Evolutionary conservation across 1,139 yeast genomes (phyloP).

Genomic region (Suhomyces maxii): DNA sequence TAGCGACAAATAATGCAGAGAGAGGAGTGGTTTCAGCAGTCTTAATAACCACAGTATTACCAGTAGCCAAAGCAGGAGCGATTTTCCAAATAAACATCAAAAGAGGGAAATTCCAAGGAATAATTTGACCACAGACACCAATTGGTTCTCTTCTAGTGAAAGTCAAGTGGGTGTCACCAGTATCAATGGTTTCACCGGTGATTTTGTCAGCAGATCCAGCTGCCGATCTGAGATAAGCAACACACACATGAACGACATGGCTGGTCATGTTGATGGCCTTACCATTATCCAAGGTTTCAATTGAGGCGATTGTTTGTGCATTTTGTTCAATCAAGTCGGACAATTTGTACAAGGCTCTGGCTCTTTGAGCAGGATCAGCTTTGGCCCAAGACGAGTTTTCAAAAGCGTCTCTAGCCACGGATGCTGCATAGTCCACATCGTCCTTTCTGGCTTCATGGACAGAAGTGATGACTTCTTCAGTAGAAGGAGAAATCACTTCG

Average conservation of each 20-base stretch:
- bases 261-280: conserved; percentile 8
- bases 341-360: conserved; percentile 8
- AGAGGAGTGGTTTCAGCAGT: conserved; percentile 85
- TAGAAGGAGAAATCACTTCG: conserved; percentile 54
- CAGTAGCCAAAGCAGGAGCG: conserved; percentile 81
- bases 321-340: conserved; percentile 12
- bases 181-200: conserved; percentile 18
- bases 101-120: conserved; percentile 89
- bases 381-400: conserved; percentile 11
- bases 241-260: conserved; percentile 20
- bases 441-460: conserved; percentile 56
- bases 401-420: conserved; percentile 56
- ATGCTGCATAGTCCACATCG: conserved; percentile 61
- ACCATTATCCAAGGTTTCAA: conserved; percentile 14
- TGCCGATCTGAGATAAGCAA: conserved; percentile 18
- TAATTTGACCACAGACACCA: conserved; percentile 80
- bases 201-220: conserved; percentile 24
- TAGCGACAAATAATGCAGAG: conserved; percentile 66
- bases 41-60: conserved; percentile 78
- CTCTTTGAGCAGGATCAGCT: conserved; percentile 9
- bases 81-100: conserved; percentile 85
- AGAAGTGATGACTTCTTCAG: conserved; percentile 55
- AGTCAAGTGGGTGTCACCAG: conserved; percentile 22
- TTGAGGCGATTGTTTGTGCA: conserved; percentile 7
- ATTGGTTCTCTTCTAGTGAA: conserved; percentile 57